Evolutionary conservation across 2,329 filamentous ascomycete genomes (phyloP), one percentile per base, ranked within the genome.

Genomic region (Rutstroemia sp.): DNA sequence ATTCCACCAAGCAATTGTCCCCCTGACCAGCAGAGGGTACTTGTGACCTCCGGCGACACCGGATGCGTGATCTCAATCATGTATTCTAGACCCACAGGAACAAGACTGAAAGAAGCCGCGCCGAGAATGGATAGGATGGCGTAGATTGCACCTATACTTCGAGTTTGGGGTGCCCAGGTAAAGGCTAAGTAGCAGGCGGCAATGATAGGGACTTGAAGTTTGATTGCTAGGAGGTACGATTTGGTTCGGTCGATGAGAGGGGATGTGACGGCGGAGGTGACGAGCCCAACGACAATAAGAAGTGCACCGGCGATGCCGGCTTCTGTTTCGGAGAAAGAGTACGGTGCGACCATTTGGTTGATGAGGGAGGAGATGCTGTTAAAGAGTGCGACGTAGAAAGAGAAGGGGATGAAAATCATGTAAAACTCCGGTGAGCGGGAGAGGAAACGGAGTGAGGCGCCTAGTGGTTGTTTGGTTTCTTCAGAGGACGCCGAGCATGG

Each of bases 301-400:
- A 97, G 72, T 0, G 88, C 94, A 61, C 94, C 94, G 10, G 86
- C 90, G 66, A 97, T 92, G 37, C 94, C 94, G 21, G 92, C 89
- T 56, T 96, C 80, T 62, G 87, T 86, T 70, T 95, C 87, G 58
- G 76, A 80, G 79, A 90, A 95, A 66, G 83, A 88, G 73, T 96
- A 92, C 0, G 94, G 94, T 41, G 82, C 76, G 61, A 97, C 81
- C 69, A 97, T 89, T 69, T 96, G 92, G 74, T 92, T 95, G 9
- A 97, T 79, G 1, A 97, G 81, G 1, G 88, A 88, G 50, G 91
- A 95, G 63, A 92, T 77, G 63, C 87, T 87, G 78, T 97, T 97
- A 83, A 99, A 99, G 75, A 94, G 86, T 65, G 88, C 91, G 59
- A 96, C 89, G 71, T 91, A 96, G 65, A 92, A 73, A 62, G 81